Evolutionary conservation across 208 protist genomes (phyloP), one percentile per base, ranked within the genome.

Genomic region (Herpetomonas samuelpessoai): DNA sequence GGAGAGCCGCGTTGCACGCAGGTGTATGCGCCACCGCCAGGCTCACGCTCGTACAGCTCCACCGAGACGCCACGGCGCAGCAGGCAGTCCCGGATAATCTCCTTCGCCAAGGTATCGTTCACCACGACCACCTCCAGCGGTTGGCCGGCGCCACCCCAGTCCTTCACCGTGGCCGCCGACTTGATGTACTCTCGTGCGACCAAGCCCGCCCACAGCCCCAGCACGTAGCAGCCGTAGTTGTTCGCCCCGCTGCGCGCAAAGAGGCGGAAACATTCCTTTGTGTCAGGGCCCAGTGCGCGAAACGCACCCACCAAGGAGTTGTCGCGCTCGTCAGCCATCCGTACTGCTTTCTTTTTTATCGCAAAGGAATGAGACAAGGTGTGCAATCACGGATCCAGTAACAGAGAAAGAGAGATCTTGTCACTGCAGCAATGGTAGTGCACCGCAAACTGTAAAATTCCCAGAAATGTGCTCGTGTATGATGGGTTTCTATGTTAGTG

Each of bases 181-280:
- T 92, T 93, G 70, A 93, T 86, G 68, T 93, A 96, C 64, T 93
- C 84, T 52, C 76, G 74, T 2, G 90, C 90, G 30, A 81, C 75
- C 39, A 82, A 67, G 18, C 50, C 62, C 9, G 90, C 90, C 86
- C 90, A 96, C 65, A 61, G 81, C 39, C 86, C 90, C 14, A 96
- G 71, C 14, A 92, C 80, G 58, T 83, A 84, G 59, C 81, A 92
- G 26, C 90, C 86, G 10, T 75, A 74, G 46, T 63, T 68, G 25
- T 65, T 71, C n/a, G 51, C 46, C 18, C 68, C 68, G 58, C 76
- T 59, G 21, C 84, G 77, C 2, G 78, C 65, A 52, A 96, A 96
- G 61, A 96, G 65, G 44, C 84, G 86, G 19, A 96, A 70, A 56
- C 79, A 91, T 10, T 85, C 56, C 51, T 68, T 76, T 24, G 74